Evolutionary conservation across 23 red algal species (phyloP), one percentile per base, ranked within the genome.

Genomic region (Gracilaria gracilis): DNA sequence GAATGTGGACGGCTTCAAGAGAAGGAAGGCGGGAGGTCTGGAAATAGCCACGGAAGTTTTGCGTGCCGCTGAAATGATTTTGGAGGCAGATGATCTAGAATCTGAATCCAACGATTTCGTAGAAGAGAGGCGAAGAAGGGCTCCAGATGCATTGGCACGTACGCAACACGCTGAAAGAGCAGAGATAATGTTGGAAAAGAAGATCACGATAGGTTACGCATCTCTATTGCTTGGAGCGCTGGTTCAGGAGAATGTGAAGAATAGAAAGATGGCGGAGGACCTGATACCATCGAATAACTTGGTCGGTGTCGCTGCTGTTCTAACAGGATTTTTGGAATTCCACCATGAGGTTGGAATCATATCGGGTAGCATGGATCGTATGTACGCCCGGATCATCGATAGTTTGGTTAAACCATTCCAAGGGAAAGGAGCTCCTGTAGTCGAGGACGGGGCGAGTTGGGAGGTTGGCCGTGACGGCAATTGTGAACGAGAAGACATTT

Each of bases 331-430:
- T 46, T 54, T 92, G 12, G 89, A 84, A 24, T 92, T 92, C 71
- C 89, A 92, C 37, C 89, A 92, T 64, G 89, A 92, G 69, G 44
- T 92, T 42, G 89, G 89, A 40, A 71, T 92, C 14, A 79, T 78
- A 34, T 92, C 89, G 4, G 64, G 55, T 47, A 47, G 58, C 36
- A 79, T 92, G 79, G 89, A 92, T 69, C 69, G 46, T 4, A 92
- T 83, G 77, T 92, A 83, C 69, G 53, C n/a, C 9, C 42, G 54
- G 4, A 89, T 89, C 54, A 89, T 89, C 33, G 24, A 38, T 14
- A 72, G 48, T 54, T 34, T 86, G n/a, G 47, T 82, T 6, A 82
- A 82, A 35, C 55, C 53, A 33, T 61, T 62, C 29, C 55, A 64
- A 47, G 36, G 25, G 20, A 36, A 79, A 5, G 46, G 19, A 2